A percentile compares a stretch with the other conserved stretches of the same genome.
phyloP scores from a whole-genome alignment of 345 rosid species.

The Boechera divaricarpa region DNA sequence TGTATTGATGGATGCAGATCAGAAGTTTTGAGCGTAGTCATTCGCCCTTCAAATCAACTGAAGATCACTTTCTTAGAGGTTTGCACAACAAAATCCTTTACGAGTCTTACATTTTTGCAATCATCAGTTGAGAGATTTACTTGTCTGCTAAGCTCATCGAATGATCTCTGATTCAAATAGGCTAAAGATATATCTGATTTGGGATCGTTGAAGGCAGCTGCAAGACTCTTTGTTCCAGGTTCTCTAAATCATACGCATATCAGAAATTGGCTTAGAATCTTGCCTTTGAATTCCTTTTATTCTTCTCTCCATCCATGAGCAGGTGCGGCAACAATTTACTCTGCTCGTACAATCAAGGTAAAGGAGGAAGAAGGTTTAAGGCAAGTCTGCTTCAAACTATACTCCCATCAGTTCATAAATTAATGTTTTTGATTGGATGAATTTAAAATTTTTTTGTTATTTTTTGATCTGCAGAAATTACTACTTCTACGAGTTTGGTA shows the following conservation, averaged over 20 bases:
- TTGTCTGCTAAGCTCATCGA: constrained; percentile 21
- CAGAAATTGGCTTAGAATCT: background rate
- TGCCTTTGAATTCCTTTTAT: constrained; percentile 15
- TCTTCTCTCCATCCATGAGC: constrained; percentile 31
- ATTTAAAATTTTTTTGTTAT: background rate
- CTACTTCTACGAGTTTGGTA: constrained; percentile 88
- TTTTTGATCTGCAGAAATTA: constrained; percentile 61
- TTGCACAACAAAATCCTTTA: constrained; percentile 26
- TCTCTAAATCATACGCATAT: constrained; percentile 21
- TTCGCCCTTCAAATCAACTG: constrained; percentile 79
- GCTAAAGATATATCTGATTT: constrained; percentile 81
- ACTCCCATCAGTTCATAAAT: background rate
- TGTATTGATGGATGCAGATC: constrained; percentile 58
- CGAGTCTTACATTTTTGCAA: constrained; percentile 5
- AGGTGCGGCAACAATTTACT: constrained; percentile 78
- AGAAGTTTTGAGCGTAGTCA: constrained; percentile 79
- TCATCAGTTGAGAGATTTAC: constrained; percentile 14
- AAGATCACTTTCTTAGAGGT: constrained; percentile 98
- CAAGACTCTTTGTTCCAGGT: constrained; percentile 91
- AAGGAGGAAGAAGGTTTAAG: constrained; percentile 87
- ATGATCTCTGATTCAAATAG: constrained; percentile 50
- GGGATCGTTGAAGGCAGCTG: constrained; percentile 86
- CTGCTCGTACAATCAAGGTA: constrained; percentile 88
- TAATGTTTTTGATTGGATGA: constrained; percentile 3
- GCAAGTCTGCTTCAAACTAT: constrained; percentile 47